These are phyloP conservation scores for Pestalotiopsis sp. DNA, from an alignment of 2,329 filamentous ascomycete genomes.

Conservation along the genomic window DNA sequence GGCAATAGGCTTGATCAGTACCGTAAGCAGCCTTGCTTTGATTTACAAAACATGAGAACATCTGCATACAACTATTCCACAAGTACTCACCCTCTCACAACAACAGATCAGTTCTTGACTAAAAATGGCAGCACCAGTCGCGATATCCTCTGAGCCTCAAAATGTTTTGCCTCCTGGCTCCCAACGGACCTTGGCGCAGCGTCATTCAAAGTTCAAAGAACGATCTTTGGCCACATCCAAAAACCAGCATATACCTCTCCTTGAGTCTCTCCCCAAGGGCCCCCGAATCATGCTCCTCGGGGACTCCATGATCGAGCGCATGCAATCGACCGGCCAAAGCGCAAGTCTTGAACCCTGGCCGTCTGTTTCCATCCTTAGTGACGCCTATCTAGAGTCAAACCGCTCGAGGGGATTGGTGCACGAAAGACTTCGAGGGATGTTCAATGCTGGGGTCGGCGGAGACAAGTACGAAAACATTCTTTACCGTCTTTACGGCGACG, in stretches of 20 bases:
- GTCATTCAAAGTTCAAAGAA: slow-evolving; percentile 9
- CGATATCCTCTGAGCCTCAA: not conserved
- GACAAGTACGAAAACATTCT: slow-evolving; percentile 27
- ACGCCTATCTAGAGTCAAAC: not conserved
- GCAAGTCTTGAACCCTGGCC: slow-evolving; percentile 21
- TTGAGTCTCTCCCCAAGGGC: not conserved
- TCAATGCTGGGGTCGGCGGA: slow-evolving; percentile 27
- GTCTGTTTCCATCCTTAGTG: slow-evolving; percentile 8
- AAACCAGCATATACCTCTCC: not conserved
- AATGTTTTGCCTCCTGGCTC: fast-evolving
- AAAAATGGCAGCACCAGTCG: not conserved
- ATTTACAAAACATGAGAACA: no score
- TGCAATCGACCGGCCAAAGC: slow-evolving; percentile 21
- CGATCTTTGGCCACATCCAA: slow-evolving; percentile 8
- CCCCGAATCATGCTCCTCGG: slow-evolving; percentile 20
- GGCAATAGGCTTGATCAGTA: no score
- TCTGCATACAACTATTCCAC: no score
- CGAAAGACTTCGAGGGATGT: slow-evolving; percentile 11
- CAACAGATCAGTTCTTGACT: not conserved
- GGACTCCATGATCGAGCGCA: slow-evolving; percentile 27
- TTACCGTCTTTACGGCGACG: slow-evolving; percentile 20
- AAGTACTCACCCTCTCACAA: no score
- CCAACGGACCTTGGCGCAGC: not conserved
- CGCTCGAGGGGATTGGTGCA: not conserved
- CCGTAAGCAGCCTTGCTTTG: no score